phyloP scores from a whole-genome alignment of 2,329 filamentous ascomycete genomes.

The Zymoseptoria tritici region DNA sequence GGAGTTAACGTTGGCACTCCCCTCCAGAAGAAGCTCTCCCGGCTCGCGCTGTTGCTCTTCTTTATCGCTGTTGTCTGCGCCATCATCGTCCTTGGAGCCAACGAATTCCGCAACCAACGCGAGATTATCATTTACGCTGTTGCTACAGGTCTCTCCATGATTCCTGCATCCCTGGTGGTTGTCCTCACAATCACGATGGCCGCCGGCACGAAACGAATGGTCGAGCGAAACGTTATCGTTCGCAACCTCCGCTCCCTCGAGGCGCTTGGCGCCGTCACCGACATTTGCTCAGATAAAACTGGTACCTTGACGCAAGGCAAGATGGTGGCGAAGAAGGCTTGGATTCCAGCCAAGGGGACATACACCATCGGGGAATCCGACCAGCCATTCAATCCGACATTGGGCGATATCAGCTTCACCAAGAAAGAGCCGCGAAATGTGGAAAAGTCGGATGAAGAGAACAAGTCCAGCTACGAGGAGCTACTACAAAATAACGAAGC shows the following conservation, averaged over 20 bases:
- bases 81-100: slow-evolving; percentile 60
- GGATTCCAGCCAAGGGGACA: slow-evolving; percentile 53
- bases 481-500: slow-evolving; percentile 41
- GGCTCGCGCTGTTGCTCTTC: slow-evolving; percentile 75
- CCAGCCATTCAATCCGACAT: slow-evolving; percentile 51
- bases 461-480: slow-evolving; percentile 14
- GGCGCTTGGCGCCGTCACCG: slow-evolving; percentile 43
- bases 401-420: slow-evolving; percentile 48
- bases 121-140: slow-evolving; percentile 61
- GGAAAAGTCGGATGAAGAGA: slow-evolving; percentile 11
- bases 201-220: slow-evolving; percentile 53
- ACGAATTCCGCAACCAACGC: slow-evolving; percentile 42
- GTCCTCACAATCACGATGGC: slow-evolving; percentile 37
- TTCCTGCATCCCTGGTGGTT: slow-evolving; percentile 45
- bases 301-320: slow-evolving; percentile 49
- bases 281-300: slow-evolving; percentile 15
- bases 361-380: slow-evolving; percentile 51
- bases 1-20: slow-evolving; percentile 70
- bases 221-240: slow-evolving; percentile 56
- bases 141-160: slow-evolving; percentile 52
- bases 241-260: slow-evolving; percentile 58
- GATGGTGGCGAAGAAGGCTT: slow-evolving; percentile 56
- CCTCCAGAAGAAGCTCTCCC: slow-evolving; percentile 74
- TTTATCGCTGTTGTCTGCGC: slow-evolving; percentile 62
- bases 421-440: slow-evolving; percentile 16